phyloP scores from a whole-genome alignment of 768 basidiomycete species.

The Boletus edulis region DNA sequence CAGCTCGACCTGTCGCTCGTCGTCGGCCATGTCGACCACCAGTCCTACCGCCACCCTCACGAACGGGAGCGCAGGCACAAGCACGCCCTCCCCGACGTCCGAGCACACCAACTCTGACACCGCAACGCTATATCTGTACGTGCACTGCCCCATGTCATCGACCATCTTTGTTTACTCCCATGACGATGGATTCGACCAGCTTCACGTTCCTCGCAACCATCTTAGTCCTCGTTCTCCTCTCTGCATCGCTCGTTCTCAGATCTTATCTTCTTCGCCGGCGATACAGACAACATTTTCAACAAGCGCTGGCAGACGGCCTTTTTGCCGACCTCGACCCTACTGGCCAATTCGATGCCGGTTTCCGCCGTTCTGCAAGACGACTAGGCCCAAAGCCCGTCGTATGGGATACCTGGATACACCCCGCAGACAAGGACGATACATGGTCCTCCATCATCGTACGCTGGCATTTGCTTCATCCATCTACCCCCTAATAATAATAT shows the following conservation, averaged over 20 bases:
- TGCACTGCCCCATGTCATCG: constrained; percentile 12
- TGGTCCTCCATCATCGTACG: constrained; percentile 20
- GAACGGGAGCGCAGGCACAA: neutral
- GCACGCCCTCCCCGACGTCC: constrained; percentile 2
- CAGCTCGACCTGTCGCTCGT: neutral
- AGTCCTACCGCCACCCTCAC: neutral
- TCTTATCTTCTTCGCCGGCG: constrained; percentile 60
- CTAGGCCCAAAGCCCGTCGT: constrained; percentile 14
- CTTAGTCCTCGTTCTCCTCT: constrained; percentile 62
- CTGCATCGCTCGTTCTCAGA: constrained; percentile 60
- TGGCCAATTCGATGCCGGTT: neutral
- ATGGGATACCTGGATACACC: constrained; percentile 16
- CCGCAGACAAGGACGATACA: neutral
- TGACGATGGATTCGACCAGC: constrained; percentile 34
- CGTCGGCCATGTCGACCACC: constrained; percentile 16
- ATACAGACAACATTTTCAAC: constrained; percentile 51
- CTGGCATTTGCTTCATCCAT: neutral
- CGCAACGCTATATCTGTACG: constrained; percentile 31
- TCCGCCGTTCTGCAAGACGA: constrained; percentile 5
- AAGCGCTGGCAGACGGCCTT: constrained; percentile 49
- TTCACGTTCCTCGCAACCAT: constrained; percentile 75
- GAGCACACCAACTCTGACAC: constrained; percentile 10
- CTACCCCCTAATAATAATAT: neutral
- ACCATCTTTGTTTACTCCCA: neutral
- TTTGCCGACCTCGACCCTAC: constrained; percentile 31